These are phyloP conservation scores for Vigna radiata DNA, from an alignment of 306 rosid genomes.

Conservation along the genomic window DNA sequence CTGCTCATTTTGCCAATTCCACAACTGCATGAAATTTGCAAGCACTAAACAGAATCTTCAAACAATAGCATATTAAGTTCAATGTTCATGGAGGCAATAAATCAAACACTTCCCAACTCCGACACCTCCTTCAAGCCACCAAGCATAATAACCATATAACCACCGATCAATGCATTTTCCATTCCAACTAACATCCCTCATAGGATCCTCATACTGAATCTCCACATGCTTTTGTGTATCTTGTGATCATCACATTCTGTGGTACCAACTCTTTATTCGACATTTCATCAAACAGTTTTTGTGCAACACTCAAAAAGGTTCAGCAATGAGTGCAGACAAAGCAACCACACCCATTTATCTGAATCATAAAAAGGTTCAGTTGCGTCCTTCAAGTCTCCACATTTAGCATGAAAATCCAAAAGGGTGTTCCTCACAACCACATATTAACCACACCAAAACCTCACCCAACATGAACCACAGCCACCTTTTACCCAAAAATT, in stretches of 20 bases:
- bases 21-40: constrained; percentile 81
- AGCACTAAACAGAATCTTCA: constrained; percentile 90
- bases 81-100: constrained; percentile 70
- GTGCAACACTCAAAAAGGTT: constrained; percentile 61
- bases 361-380: constrained; percentile 61
- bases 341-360: constrained; percentile 65
- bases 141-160: too few species aligned
- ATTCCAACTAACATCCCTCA: too few species aligned
- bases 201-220: too few species aligned
- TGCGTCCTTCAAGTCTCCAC: constrained; percentile 77
- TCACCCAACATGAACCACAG: too few species aligned
- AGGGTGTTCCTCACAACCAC: constrained; percentile 67
- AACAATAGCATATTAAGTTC: constrained; percentile 71
- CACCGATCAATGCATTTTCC: too few species aligned
- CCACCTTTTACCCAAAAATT: too few species aligned
- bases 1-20: constrained; percentile 64
- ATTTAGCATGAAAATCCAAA: constrained; percentile 71
- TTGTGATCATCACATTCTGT: constrained; percentile 92
- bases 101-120: constrained; percentile 61
- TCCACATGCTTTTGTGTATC: constrained; percentile 48
- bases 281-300: constrained; percentile 76
- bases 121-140: too few species aligned
- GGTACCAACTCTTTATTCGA: constrained; percentile 69
- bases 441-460: background rate
- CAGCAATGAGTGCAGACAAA: constrained; percentile 77